Evolutionary conservation across 2,329 filamentous ascomycete species (phyloP).

Genomic region (Colletotrichum abscissum): DNA sequence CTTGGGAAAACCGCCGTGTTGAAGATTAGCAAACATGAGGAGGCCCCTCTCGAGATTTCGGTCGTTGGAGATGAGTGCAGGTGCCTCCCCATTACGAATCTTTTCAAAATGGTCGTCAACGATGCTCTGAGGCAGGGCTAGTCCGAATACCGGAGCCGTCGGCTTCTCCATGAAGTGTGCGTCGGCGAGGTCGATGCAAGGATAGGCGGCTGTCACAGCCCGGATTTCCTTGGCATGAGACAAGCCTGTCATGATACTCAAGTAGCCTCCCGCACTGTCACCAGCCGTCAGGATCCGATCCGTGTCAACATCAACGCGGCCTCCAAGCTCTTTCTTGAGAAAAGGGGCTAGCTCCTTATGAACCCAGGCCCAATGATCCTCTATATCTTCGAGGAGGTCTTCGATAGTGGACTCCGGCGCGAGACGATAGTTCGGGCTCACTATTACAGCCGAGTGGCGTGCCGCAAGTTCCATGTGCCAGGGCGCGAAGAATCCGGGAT

Average conservation of each 20-base stretch:
- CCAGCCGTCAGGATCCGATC: constrained; percentile 13
- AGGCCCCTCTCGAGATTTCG: background rate
- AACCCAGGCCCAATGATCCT: constrained; percentile 43
- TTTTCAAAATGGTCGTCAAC: constrained; percentile 15
- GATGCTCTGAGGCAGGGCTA: background rate
- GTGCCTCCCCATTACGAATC: background rate
- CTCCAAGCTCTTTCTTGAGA: constrained; percentile 31
- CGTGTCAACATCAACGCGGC: constrained; percentile 30
- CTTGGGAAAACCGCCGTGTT: background rate
- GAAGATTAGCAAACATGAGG: constrained; percentile 2
- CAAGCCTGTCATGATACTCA: constrained; percentile 36
- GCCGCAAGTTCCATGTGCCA: constrained; percentile 40
- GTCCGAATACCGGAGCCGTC: background rate
- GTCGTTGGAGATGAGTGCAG: constrained; percentile 5
- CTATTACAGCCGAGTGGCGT: constrained; percentile 39
- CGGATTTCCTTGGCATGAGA: constrained; percentile 39
- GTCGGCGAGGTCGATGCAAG: constrained; percentile 35
- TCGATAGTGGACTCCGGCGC: constrained; percentile 39
- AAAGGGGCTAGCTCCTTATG: constrained; percentile 33
- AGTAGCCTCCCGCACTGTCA: constrained; percentile 41
- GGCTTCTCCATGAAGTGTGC: background rate
- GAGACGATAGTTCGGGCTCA: constrained; percentile 42
- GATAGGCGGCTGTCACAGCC: constrained; percentile 37
- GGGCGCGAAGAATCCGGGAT: constrained; percentile 39
- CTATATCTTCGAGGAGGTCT: constrained; percentile 41